Percentiles rank a stretch among this genome's conserved stretches.
Evolutionary conservation across 208 protist genomes (phyloP).

Genomic region (Crithidia fasciculata): DNA sequence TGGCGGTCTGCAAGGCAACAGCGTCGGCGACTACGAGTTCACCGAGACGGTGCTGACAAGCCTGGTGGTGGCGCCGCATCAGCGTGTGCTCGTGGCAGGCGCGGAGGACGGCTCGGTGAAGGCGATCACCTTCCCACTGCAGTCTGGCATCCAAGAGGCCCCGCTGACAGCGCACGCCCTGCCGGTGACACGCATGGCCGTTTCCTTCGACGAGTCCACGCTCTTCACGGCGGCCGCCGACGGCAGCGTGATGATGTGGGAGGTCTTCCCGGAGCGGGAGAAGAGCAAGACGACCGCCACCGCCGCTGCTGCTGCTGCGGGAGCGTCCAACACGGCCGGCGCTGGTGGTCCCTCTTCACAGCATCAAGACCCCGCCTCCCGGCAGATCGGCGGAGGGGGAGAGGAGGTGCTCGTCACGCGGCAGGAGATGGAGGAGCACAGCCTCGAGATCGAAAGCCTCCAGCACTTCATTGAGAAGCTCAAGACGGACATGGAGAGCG

Average conservation of each 20-base stretch:
- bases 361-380: constrained; percentile 29
- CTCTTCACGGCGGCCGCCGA: constrained; percentile 93
- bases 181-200: constrained; percentile 74
- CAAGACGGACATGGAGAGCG: constrained; percentile 93
- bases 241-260: constrained; percentile 90
- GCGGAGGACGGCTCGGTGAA: constrained; percentile 90
- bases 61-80: constrained; percentile 80
- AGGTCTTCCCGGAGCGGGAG: constrained; percentile 81
- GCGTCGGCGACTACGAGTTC: constrained; percentile 78
- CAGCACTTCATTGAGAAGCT: constrained; percentile 91
- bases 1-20: constrained; percentile 26
- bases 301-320: constrained; percentile 4
- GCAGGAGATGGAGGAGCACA: constrained; percentile 93
- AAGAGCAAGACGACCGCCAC: constrained; percentile 33
- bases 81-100: constrained; percentile 93
- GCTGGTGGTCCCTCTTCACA: constrained; percentile 6
- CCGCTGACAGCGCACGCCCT: constrained; percentile 76
- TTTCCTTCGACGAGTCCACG: constrained; percentile 92
- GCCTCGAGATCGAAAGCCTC: constrained; percentile 80
- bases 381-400: constrained; percentile 19
- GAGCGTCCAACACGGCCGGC: constrained; percentile 31
- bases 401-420: constrained; percentile 96
- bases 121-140: constrained; percentile 90
- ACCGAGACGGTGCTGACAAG: constrained; percentile 70
- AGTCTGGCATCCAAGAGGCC: constrained; percentile 74